phyloP scores from a whole-genome alignment of 1,284 basidiomycete genomes.

The Ceratobasidium theobromae region DNA sequence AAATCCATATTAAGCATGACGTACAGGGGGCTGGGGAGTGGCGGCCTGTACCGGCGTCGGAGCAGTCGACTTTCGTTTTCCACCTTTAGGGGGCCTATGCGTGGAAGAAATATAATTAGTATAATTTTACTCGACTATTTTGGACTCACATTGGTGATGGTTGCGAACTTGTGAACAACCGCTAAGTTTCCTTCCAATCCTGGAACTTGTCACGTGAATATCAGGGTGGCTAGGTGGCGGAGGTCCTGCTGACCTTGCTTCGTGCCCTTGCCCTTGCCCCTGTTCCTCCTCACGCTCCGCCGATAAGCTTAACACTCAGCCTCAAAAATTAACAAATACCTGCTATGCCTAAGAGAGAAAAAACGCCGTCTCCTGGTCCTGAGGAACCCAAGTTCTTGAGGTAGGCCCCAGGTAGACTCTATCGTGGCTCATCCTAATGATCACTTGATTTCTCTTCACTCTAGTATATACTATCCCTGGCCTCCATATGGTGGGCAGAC shows the following conservation, averaged over 20 bases:
- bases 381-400: constrained; percentile 25
- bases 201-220: constrained; percentile 5
- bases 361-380: constrained; percentile 11
- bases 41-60: constrained; percentile 30
- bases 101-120: background rate
- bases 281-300: background rate
- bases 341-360: constrained; percentile 27
- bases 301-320: background rate
- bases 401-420: background rate
- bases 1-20: constrained; percentile 12
- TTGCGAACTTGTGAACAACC: background rate
- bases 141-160: background rate
- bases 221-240: constrained; percentile 19
- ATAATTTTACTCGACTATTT: background rate
- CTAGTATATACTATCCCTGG: constrained; percentile 15
- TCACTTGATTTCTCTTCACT: background rate
- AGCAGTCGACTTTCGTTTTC: constrained; percentile 39
- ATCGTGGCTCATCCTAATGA: background rate
- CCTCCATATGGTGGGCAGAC: constrained; percentile 6
- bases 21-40: constrained; percentile 41
- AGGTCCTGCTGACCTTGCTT: background rate
- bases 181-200: background rate
- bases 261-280: constrained; percentile 3
- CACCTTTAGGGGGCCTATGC: constrained; percentile 45
- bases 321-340: background rate